Percentiles rank a stretch among this genome's conserved stretches.
Conservation (phyloP, 2,329 filamentous ascomycete genomes). For the Aureobasidium lini region DNA sequence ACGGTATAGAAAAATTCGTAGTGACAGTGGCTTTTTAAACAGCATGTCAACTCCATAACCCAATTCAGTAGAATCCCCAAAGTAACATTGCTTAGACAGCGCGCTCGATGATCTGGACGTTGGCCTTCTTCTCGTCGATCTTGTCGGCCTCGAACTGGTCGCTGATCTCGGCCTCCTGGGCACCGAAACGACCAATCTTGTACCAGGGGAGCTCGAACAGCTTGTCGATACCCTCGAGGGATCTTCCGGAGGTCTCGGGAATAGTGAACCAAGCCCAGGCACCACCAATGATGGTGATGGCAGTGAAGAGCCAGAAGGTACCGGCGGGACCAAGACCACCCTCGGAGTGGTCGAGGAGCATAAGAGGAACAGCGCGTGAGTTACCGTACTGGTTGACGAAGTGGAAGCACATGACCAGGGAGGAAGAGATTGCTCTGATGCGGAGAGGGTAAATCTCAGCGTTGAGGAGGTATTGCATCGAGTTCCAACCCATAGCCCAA, state of each 20-base stretch:
- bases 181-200: conserved; percentile 49
- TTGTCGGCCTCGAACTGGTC: conserved; percentile 12
- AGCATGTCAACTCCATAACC: not conserved
- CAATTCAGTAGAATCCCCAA: not conserved
- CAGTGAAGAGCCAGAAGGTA: conserved; percentile 68
- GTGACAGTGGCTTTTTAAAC: not conserved
- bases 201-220: conserved; percentile 69
- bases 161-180: conserved; percentile 17
- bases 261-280: conserved; percentile 65
- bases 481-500: conserved; percentile 66
- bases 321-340: conserved; percentile 45
- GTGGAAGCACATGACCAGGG: conserved; percentile 68
- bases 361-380: conserved; percentile 64
- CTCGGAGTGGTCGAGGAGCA: conserved; percentile 49
- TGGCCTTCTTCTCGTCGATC: conserved; percentile 13
- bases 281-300: conserved; percentile 58
- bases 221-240: conserved; percentile 61
- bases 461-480: conserved; percentile 65
- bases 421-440: conserved; percentile 63
- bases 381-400: conserved; percentile 76
- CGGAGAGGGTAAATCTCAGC: conserved; percentile 71
- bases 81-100: not conserved
- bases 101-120: conserved; percentile 12
- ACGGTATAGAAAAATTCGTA: conserved; percentile 2
- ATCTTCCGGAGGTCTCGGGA: conserved; percentile 60